These are phyloP conservation scores for Plasmodium vivax DNA, from an alignment of 169 alveolate species.

Conservation along the genomic window DNA sequence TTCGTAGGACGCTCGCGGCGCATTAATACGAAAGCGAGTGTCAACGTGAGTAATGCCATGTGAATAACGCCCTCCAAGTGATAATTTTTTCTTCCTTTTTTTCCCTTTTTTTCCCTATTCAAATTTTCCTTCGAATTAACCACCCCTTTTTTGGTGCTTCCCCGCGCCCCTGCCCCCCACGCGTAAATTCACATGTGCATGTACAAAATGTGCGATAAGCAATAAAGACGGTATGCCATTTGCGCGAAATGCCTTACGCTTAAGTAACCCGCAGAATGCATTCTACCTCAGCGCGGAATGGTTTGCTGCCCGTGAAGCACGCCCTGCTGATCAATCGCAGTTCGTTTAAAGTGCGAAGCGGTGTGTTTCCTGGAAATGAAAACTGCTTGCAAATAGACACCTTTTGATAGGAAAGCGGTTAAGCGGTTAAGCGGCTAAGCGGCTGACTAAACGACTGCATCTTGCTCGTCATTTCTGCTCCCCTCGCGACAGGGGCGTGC, in stretches of 20 bases:
- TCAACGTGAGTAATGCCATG: neutral
- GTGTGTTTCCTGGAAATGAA: neutral
- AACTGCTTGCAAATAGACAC: neutral
- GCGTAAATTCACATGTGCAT: neutral
- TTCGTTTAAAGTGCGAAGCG: neutral
- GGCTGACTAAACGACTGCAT: neutral
- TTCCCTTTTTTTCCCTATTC: slow-evolving; percentile 19
- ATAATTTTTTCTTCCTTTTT: slow-evolving; percentile 6
- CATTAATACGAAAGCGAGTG: neutral
- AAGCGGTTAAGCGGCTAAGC: neutral
- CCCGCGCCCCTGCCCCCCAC: neutral
- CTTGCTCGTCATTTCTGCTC: neutral
- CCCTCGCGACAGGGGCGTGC: neutral
- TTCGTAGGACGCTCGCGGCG: neutral
- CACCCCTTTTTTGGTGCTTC: neutral
- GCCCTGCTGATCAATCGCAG: neutral
- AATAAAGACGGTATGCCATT: neutral
- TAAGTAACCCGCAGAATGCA: too few relatives aligned
- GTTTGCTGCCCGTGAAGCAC: neutral
- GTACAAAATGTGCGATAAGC: neutral
- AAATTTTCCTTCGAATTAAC: slow-evolving; percentile 23
- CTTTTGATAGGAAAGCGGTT: neutral
- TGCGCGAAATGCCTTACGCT: neutral
- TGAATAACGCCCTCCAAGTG: neutral
- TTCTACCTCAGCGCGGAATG: neutral